These are phyloP conservation scores for Hypoxylon sp. DNA, from an alignment of 2,329 filamentous ascomycete species.

Conservation along the genomic window DNA sequence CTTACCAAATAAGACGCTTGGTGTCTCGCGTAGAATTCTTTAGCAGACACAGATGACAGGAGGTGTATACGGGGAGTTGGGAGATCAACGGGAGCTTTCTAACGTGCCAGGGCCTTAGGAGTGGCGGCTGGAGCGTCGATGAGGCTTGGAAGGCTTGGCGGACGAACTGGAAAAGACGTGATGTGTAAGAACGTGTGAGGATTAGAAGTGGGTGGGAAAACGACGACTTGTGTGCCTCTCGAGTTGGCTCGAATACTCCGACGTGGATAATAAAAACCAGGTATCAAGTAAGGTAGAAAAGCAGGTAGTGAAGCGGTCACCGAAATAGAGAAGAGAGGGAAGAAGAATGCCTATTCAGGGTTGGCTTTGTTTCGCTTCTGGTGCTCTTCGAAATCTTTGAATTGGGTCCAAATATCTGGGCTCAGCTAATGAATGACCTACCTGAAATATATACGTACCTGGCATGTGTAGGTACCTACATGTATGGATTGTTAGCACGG, in stretches of 20 bases:
- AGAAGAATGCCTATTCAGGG: conserved; percentile 32
- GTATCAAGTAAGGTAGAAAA: conserved; percentile 4
- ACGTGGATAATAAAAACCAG: neutral
- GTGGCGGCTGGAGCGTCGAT: conserved; percentile 15
- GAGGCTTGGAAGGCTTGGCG: conserved; percentile 28
- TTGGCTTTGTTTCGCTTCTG: conserved; percentile 31
- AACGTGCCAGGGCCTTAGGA: conserved; percentile 21
- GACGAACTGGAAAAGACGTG: conserved; percentile 5
- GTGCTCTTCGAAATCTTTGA: conserved; percentile 26
- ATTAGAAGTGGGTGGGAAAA: neutral
- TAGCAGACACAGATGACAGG: conserved; percentile 19
- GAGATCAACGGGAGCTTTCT: conserved; percentile 30
- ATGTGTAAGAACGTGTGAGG: neutral
- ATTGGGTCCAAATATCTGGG: conserved; percentile 26
- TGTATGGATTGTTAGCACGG: neutral
- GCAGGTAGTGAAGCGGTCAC: conserved; percentile 32
- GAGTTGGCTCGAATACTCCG: neutral
- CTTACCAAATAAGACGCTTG: conserved; percentile 31
- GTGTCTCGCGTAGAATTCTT: conserved; percentile 42
- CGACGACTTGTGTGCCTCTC: neutral
- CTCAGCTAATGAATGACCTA: conserved; percentile 15
- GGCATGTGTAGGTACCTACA: neutral
- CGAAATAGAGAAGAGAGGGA: conserved; percentile 33
- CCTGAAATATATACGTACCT: conserved; percentile 5
- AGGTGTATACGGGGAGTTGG: conserved; percentile 27